Conservation (phyloP, 2,329 filamentous ascomycete genomes). For the Trichoderma hamatum region DNA sequence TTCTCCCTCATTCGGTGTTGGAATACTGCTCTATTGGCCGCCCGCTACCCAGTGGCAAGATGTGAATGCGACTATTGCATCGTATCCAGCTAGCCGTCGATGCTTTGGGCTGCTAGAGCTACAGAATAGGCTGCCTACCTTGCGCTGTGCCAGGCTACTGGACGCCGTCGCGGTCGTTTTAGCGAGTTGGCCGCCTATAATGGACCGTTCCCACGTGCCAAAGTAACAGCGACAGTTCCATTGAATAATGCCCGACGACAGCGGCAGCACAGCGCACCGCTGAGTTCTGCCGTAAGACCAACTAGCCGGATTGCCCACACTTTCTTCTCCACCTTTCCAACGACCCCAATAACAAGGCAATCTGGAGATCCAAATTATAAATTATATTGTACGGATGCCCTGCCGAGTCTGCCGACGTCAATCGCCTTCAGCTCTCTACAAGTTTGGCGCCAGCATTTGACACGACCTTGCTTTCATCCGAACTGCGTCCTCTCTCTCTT, state of each 20-base stretch:
- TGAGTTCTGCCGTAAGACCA: not conserved
- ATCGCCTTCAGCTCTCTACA: not conserved
- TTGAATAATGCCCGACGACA: not conserved
- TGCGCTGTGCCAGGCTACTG: not conserved
- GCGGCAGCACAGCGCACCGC: not conserved
- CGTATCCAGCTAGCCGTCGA: no score
- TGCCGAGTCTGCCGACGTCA: not conserved
- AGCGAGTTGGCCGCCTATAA: not conserved
- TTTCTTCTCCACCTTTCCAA: constrained; percentile 15
- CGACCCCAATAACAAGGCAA: not conserved
- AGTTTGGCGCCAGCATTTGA: no score
- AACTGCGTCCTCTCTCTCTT: not conserved
- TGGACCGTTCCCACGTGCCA: not conserved
- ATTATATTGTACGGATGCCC: not conserved
- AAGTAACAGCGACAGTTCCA: not conserved
- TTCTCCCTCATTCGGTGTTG: not conserved
- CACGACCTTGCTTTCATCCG: not conserved
- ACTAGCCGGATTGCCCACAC: not conserved
- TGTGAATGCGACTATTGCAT: not conserved
- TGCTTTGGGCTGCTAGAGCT: not conserved
- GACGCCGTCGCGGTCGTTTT: not conserved
- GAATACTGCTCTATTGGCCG: not conserved
- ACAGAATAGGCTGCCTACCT: not conserved
- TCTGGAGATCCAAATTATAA: not conserved
- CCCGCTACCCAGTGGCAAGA: not conserved